Evolutionary conservation across 1,139 yeast species (phyloP), one percentile per base, ranked within the genome.

Genomic region (Lodderomyces beijingensis): DNA sequence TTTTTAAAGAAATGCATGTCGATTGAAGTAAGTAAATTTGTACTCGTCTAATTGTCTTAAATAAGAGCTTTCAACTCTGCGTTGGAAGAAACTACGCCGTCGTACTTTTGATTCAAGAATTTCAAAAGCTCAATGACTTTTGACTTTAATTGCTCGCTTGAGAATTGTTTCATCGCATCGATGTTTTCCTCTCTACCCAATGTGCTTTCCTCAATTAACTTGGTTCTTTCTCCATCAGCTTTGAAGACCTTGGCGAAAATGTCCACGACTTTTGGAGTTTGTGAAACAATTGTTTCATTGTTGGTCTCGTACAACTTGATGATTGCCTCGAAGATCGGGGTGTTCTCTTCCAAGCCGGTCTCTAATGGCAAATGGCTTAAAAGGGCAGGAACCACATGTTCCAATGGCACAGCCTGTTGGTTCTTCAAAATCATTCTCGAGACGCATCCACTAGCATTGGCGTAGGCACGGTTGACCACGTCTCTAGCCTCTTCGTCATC

Each of bases 361-460:
- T 79, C 76, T 54, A 91, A 74, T 34, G 99, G 99, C 54, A 93
- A 71, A 52, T 84, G 91, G 34, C 69, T 65, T 43, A 89, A 66
- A 49, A 93, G 68, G 25, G 82, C 84, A 28, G 88, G 87, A 34
- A 91, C 58, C 22, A 91, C 84, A 45, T 80, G 94, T 41, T 74
- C 77, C 49, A 88, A 63, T 40, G 97, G 97, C 44, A 91, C 79
- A 29, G 81, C 74, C 34, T 65, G 65, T 50, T 77, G 78, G 55
- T 84, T 75, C 55, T 82, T 81, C 57, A 85, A 66, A 14, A 86
- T 74, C 86, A 91, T 74, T 63, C 98, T 80, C 21, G 95, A 88
- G 40, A 89, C 95, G 73, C 98, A 91, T 30, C 99, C 99, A 59
- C 94, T 84, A 5, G 96, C 95, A 58, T 91, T 91, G 41, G 97